Conservation (phyloP, 345 rosid genomes). For the Crucihimalaya himalaica region DNA sequence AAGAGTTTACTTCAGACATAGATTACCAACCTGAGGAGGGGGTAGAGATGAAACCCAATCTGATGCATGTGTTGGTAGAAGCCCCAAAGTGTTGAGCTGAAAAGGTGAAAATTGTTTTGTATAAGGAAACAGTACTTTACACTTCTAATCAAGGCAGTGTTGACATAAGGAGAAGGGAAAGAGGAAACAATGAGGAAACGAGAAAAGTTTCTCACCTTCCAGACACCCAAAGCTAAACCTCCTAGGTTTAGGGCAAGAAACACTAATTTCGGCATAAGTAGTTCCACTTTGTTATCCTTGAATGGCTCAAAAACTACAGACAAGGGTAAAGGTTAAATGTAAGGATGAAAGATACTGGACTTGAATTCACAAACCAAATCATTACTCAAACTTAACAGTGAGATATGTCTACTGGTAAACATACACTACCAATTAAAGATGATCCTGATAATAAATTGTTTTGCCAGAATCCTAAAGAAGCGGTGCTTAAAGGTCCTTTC, state of each 20-base stretch:
- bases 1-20: background rate
- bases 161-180: background rate
- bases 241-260: conserved; percentile 94
- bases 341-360: conserved; percentile 3
- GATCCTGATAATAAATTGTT: background rate
- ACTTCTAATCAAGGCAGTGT: background rate
- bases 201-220: conserved; percentile 70
- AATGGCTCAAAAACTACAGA: conserved; percentile 95
- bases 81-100: conserved; percentile 97
- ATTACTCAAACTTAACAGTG: background rate
- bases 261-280: conserved; percentile 83
- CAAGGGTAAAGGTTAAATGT: conserved; percentile 5
- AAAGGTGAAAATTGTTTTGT: conserved; percentile 33
- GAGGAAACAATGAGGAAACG: background rate
- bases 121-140: background rate
- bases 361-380: conserved; percentile 2
- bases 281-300: conserved; percentile 90
- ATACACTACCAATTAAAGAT: background rate
- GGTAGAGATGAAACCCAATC: conserved; percentile 99
- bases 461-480: background rate
- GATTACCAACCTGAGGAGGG: conserved; percentile 78
- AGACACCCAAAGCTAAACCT: conserved; percentile 89
- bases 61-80: conserved; percentile 97
- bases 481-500: background rate
- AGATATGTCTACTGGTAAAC: background rate